Conservation (phyloP, 2,329 filamentous ascomycete species). For the Teratosphaeria nubilosa region DNA sequence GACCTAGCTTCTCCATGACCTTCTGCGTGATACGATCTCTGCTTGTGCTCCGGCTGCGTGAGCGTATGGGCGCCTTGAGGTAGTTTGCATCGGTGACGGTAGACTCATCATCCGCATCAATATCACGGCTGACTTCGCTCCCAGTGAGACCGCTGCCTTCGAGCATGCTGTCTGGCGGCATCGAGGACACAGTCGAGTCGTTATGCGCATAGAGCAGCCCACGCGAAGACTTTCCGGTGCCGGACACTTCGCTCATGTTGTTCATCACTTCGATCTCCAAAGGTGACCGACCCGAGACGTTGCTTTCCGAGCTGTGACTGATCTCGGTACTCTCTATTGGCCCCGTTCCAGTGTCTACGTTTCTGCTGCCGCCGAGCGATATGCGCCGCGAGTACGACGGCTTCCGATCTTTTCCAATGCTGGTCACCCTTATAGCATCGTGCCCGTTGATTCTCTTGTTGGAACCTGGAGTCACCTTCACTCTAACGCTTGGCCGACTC, state of each 20-base stretch:
- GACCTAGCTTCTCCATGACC: conserved; percentile 56
- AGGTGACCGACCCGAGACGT: conserved; percentile 56
- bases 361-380: conserved; percentile 44
- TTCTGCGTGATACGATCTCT: conserved; percentile 58
- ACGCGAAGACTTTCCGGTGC: conserved; percentile 36
- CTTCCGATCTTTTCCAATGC: conserved; percentile 63
- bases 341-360: conserved; percentile 23
- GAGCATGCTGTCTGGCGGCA: conserved; percentile 62
- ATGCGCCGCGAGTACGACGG: conserved; percentile 59
- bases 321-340: conserved; percentile 27
- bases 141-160: conserved; percentile 43
- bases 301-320: conserved; percentile 78
- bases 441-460: conserved; percentile 40
- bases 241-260: conserved; percentile 57
- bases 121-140: conserved; percentile 41
- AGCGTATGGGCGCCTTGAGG: conserved; percentile 49
- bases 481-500: conserved; percentile 71
- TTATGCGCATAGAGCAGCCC: conserved; percentile 55
- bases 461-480: conserved; percentile 67
- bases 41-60: conserved; percentile 54
- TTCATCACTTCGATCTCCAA: conserved; percentile 82
- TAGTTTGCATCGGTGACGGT: conserved; percentile 25
- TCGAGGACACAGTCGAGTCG: conserved; percentile 77
- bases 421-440: conserved; percentile 80
- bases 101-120: conserved; percentile 20